These are phyloP conservation scores for Candida taoyuanica DNA, from an alignment of 805 yeast species.

Conservation along the genomic window DNA sequence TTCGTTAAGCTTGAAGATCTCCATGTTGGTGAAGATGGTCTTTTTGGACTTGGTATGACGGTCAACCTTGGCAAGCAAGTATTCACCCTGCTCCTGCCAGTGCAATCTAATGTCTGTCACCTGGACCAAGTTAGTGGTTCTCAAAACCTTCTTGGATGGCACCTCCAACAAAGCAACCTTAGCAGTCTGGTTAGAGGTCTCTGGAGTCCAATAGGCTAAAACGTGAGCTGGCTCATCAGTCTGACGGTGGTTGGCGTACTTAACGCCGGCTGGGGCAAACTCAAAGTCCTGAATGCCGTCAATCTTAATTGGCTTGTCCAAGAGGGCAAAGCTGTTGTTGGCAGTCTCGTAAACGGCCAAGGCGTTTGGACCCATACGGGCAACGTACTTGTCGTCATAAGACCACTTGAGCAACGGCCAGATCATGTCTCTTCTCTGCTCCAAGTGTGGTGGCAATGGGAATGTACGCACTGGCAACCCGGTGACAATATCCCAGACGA, in stretches of 20 bases:
- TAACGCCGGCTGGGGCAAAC: conserved; percentile 88
- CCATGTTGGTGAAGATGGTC: conserved; percentile 85
- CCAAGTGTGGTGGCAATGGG: conserved; percentile 76
- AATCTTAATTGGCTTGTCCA: conserved; percentile 79
- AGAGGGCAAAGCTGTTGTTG: conserved; percentile 61
- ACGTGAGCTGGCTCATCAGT: conserved; percentile 56
- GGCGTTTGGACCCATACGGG: conserved; percentile 91
- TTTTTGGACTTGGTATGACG: conserved; percentile 95
- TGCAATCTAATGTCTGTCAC: conserved; percentile 85
- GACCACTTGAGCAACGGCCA: conserved; percentile 99
- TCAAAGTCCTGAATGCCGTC: conserved; percentile 87
- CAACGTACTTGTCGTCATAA: conserved; percentile 85
- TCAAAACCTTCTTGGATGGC: conserved; percentile 74
- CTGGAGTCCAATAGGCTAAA: conserved; percentile 97
- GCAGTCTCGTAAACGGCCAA: conserved; percentile 84
- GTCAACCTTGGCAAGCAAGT: conserved; percentile 89
- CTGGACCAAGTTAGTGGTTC: conserved; percentile 92
- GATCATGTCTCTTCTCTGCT: conserved; percentile 60
- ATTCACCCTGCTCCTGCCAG: conserved; percentile 90
- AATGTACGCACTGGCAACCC: conserved; percentile 85
- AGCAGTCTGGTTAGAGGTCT: conserved; percentile 85
- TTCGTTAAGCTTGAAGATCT: conserved; percentile 82
- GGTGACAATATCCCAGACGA: conserved; percentile 85
- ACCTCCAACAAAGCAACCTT: conserved; percentile 87
- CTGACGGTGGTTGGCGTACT: conserved; percentile 51